A percentile compares a stretch with the other conserved stretches of the same genome.
Evolutionary conservation across 208 protist species (phyloP).

Genomic region (Histomonas meleagridis): DNA sequence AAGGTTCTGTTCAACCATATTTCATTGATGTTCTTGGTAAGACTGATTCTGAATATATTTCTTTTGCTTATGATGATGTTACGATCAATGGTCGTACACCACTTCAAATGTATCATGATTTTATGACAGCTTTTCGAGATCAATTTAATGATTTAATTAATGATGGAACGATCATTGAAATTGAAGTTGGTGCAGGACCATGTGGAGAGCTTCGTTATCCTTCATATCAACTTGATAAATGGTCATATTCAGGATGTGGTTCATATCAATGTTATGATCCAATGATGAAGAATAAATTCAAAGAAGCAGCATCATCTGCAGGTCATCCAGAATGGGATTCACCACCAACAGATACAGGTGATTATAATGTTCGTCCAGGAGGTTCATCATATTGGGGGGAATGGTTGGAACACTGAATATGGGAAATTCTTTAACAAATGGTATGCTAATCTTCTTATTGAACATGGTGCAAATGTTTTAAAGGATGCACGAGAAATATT

Average conservation of each 20-base stretch:
- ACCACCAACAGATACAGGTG: not conserved
- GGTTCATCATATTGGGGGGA: not conserved
- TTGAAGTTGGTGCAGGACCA: not conserved
- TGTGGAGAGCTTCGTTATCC: constrained; percentile 9
- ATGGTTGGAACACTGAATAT: not conserved
- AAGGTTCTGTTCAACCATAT: not conserved
- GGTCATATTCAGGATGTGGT: not conserved
- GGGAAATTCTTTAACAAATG: not conserved
- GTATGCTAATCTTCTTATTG: not conserved
- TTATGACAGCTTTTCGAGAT: not conserved
- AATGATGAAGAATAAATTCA: not conserved
- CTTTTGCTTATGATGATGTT: not conserved
- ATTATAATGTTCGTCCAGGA: not conserved
- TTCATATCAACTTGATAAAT: not conserved
- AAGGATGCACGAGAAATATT: not conserved
- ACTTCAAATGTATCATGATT: not conserved
- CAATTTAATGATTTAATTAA: not conserved
- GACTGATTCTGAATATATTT: not conserved
- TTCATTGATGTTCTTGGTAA: not conserved
- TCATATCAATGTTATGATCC: not conserved
- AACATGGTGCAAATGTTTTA: not conserved
- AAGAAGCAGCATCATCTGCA: not conserved
- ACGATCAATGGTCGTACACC: not conserved
- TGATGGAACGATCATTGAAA: not conserved
- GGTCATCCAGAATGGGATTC: not conserved